These are phyloP conservation scores for Phenoliferia sp. DNA, from an alignment of 1,284 basidiomycete genomes.

Conservation along the genomic window DNA sequence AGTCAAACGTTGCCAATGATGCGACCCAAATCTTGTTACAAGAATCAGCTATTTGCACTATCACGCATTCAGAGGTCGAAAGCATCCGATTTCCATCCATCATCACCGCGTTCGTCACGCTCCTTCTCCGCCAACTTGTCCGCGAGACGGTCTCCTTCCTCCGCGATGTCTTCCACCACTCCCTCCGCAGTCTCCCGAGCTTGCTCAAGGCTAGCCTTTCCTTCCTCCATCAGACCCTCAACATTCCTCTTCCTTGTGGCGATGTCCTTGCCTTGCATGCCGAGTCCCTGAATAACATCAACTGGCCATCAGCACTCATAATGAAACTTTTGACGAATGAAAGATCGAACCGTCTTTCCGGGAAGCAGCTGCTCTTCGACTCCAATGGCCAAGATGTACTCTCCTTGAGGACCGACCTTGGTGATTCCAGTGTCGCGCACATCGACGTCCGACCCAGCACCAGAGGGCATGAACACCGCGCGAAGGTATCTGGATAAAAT, in stretches of 20 bases:
- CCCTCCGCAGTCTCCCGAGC: slow-evolving; percentile 6
- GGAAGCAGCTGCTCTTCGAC: slow-evolving; percentile 48
- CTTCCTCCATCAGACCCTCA: slow-evolving; percentile 28
- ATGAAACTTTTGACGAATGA: background rate
- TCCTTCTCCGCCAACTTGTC: slow-evolving; percentile 40
- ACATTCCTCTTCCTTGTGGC: slow-evolving; percentile 16
- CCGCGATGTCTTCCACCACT: slow-evolving; percentile 40
- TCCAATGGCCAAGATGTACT: slow-evolving; percentile 48
- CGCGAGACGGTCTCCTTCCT: slow-evolving; percentile 38
- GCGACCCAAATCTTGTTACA: no score
- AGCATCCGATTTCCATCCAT: slow-evolving; percentile 46
- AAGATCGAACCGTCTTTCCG: slow-evolving; percentile 31
- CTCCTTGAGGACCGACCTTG: slow-evolving; percentile 46
- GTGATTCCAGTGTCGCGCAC: slow-evolving; percentile 42
- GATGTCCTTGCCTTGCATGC: slow-evolving; percentile 19
- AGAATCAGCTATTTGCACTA: no score
- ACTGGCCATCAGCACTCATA: background rate
- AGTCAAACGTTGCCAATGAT: no score
- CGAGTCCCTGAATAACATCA: slow-evolving; percentile 3
- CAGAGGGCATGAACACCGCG: slow-evolving; percentile 43
- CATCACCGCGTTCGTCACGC: slow-evolving; percentile 41
- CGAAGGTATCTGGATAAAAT: slow-evolving; percentile 37
- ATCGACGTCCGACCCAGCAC: slow-evolving; percentile 36
- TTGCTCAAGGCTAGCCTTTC: slow-evolving; percentile 14
- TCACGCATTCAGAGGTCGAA: slow-evolving; percentile 37